Evolutionary conservation across 2,329 filamentous ascomycete species (phyloP), one percentile per base, ranked within the genome.

Genomic region (Alternaria infectoria): DNA sequence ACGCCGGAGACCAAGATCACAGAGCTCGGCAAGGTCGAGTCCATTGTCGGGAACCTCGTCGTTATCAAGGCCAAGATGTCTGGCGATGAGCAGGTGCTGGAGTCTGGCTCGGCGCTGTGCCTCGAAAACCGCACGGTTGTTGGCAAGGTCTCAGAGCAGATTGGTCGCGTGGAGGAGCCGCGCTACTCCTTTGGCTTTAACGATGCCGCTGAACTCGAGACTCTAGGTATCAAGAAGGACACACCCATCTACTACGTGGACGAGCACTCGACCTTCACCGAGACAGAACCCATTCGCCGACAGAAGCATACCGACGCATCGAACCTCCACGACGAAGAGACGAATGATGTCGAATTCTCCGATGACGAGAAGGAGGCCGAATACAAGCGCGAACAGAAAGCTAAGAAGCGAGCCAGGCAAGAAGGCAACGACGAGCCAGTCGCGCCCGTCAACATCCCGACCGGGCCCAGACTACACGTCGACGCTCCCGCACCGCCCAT

Each of bases 301-400:
- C 78, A 91, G 73, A 98, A 97, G 81, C 93, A 93, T 63, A 96
- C 93, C 10, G 96, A 99, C 79, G 95, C 96, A 9, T 97, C 93
- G 55, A 98, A 98, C 77, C 86, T 97, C 58, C 91, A 97, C 79
- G 96, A 98, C 70, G 96, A 99, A 79, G 95, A 98, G 81, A 87
- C 91, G 30, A 92, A 97, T 40, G 95, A 98, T 77, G 87, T 93
- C 71, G 96, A 98, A 76, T 98, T 98, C 78, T 97, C 95, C 0
- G 96, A 99, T 70, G 96, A 99, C 73, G 96, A 99, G 81, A 91
- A 92, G 70, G 96, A 99, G 80, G 91, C 91, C 8, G 92, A 93
- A 71, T 89, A 93, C 77, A 96, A 82, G 73, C 77, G 77, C 57
- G 73, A 76, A 65, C 66, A 76, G 68, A 89, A 90, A 84, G 90